Evolutionary conservation across 2,329 filamentous ascomycete genomes (phyloP), one percentile per base, ranked within the genome.

Genomic region (Colletotrichum neosansevieriae): DNA sequence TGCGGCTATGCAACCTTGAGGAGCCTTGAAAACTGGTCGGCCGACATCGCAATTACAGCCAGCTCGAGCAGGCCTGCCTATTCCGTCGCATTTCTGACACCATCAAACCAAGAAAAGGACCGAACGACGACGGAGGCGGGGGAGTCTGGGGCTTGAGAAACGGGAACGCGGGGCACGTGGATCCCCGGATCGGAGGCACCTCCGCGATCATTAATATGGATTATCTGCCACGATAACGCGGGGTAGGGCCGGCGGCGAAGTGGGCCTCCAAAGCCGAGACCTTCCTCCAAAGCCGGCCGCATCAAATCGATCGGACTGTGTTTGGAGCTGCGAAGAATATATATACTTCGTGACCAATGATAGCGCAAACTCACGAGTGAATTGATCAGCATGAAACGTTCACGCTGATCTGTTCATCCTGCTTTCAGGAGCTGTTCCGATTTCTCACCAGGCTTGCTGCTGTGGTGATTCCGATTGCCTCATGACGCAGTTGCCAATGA

Each of bases 21-120:
- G 9, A 44, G 15, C 49, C 17, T 24, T 34, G 9, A 24, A n/a
- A 32, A 7, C 19, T 6, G 2, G 2, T 7, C 3, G 12, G 13
- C 38, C 59, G 49, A 24, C 24, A 62, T 51, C 59, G 36, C 36
- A 44, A 15, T 0, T 7, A 13, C 4, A 1, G n/a, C 24, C 32
- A 17, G 4, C 32, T 49, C 40, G 60, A 58, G 42, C 42, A 63
- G 51, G 44, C 60, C 51, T 63, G 60, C 60, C 60, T 63, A 9
- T 63, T 56, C 32, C 32, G 42, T 57, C 40, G 15, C 19, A 32
- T 36, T 21, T 19, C 4, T n/a, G 24, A 13, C 49, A 34, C 32
- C 7, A 50, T 40, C 19, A 29, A n/a, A 38, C 42, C 29, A 19
- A 24, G 24, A 24, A 36, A 11, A 17, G 17, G 38, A 12, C 36